phyloP scores from a whole-genome alignment of 2,329 filamentous ascomycete genomes.

The Diaporthe citriasiana region DNA sequence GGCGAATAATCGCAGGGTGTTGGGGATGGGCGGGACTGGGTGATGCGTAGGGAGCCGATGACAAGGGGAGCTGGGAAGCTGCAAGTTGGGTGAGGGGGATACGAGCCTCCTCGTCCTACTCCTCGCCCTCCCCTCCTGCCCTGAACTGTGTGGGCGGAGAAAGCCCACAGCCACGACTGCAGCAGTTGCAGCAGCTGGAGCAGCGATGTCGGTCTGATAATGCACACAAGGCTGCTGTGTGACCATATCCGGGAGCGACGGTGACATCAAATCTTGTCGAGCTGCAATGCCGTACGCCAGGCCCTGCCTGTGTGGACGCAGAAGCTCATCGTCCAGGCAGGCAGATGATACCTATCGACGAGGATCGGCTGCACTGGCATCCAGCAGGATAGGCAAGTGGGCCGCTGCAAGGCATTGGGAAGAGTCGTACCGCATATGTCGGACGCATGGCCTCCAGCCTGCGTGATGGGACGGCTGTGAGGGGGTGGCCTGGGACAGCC shows the following conservation, averaged over 20 bases:
- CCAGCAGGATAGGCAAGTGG: background rate
- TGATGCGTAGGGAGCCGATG: background rate
- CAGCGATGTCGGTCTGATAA: conserved; percentile 30
- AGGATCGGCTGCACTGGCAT: background rate
- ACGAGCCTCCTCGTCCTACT: conserved; percentile 1
- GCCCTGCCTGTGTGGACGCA: conserved; percentile 5
- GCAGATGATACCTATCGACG: background rate
- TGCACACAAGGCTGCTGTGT: conserved; percentile 29
- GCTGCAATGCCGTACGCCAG: background rate
- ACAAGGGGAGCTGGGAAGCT: conserved; percentile 13
- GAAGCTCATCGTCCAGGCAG: background rate
- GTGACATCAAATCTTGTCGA: conserved; percentile 27
- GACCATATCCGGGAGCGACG: conserved; percentile 17
- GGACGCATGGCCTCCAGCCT: conserved; percentile 3
- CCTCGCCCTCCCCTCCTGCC: background rate
- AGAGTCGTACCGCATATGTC: conserved; percentile 18
- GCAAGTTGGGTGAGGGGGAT: conserved; percentile 15
- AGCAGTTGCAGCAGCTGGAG: background rate
- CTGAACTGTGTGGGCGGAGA: background rate
- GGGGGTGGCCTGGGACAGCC: background rate
- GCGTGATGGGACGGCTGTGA: conserved; percentile 22
- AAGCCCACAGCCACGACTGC: conserved; percentile 15
- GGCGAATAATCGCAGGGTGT: background rate
- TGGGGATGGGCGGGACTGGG: background rate
- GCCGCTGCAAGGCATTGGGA: conserved; percentile 12